Evolutionary conservation across 192 early-diverging fungal genomes (phyloP).

Genomic region (Diversispora epigaea): DNA sequence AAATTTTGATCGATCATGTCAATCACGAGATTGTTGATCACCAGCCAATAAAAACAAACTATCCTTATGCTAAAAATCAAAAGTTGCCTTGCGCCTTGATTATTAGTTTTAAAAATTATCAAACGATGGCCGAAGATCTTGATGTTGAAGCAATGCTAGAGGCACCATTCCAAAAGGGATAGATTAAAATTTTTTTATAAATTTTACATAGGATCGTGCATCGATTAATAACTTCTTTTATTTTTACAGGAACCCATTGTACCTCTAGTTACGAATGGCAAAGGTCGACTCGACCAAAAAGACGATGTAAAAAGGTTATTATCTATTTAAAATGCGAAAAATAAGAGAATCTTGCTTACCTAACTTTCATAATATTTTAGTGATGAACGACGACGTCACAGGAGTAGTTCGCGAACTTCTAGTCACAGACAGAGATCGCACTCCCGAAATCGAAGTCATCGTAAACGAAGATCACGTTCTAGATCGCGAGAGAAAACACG

Average conservation of each 20-base stretch:
- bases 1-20: too few relatives aligned
- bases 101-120: too few relatives aligned
- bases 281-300: slow-evolving; percentile 9
- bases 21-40: too few relatives aligned
- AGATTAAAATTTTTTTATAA: neutral
- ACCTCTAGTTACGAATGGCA: neutral
- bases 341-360: neutral
- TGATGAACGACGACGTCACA: slow-evolving; percentile 25
- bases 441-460: slow-evolving; percentile 44
- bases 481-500: slow-evolving; percentile 45
- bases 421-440: slow-evolving; percentile 40
- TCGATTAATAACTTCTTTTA: neutral
- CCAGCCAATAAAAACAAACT: too few relatives aligned
- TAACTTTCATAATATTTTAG: slow-evolving; percentile 16
- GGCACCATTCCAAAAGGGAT: slow-evolving; percentile 59
- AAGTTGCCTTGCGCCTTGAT: too few relatives aligned
- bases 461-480: slow-evolving; percentile 38
- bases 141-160: slow-evolving; percentile 65
- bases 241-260: slow-evolving; percentile 10
- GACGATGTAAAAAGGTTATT: neutral
- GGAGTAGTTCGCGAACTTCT: slow-evolving; percentile 42
- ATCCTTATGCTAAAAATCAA: too few relatives aligned
- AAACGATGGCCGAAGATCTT: slow-evolving; percentile 34
- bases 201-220: too few relatives aligned
- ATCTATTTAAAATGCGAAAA: neutral